A percentile compares a stretch with the other conserved stretches of the same genome.
Conservation (phyloP, 1,284 basidiomycete genomes). For the Rhodotorula sp. region DNA sequence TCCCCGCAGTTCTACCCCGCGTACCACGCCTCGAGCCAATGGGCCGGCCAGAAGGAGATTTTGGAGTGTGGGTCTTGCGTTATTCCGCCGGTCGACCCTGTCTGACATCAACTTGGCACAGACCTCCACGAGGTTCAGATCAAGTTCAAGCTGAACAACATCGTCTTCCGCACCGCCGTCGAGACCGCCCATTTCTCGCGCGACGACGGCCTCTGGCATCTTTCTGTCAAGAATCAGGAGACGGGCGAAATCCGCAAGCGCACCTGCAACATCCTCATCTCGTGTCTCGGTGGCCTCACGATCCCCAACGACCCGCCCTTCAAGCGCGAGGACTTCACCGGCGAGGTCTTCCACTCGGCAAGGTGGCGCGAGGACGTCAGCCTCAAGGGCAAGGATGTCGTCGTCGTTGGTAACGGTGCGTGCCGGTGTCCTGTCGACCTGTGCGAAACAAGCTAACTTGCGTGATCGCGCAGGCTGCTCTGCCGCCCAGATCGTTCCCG, state of each 20-base stretch:
- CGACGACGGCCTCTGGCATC: slow-evolving; percentile 33
- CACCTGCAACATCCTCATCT: slow-evolving; percentile 42
- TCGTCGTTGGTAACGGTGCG: slow-evolving; percentile 40
- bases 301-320: slow-evolving; percentile 35
- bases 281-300: slow-evolving; percentile 33
- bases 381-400: slow-evolving; percentile 36
- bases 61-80: slow-evolving; percentile 11
- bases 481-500: slow-evolving; percentile 34
- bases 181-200: slow-evolving; percentile 27
- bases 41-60: slow-evolving; percentile 28
- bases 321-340: slow-evolving; percentile 26
- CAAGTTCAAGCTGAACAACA: slow-evolving; percentile 29
- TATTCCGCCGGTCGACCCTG: neutral
- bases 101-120: neutral
- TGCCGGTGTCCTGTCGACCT: neutral
- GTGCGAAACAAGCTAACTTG: neutral
- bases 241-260: slow-evolving; percentile 21
- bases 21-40: slow-evolving; percentile 20
- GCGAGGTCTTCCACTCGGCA: slow-evolving; percentile 35
- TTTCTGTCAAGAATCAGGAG: slow-evolving; percentile 24
- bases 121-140: slow-evolving; percentile 31
- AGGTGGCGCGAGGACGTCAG: slow-evolving; percentile 23
- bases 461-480: slow-evolving; percentile 20
- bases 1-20: slow-evolving; percentile 21
- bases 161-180: slow-evolving; percentile 33